These are phyloP conservation scores for Ganoderma sinense DNA, from an alignment of 1,284 basidiomycete species.

Conservation along the genomic window DNA sequence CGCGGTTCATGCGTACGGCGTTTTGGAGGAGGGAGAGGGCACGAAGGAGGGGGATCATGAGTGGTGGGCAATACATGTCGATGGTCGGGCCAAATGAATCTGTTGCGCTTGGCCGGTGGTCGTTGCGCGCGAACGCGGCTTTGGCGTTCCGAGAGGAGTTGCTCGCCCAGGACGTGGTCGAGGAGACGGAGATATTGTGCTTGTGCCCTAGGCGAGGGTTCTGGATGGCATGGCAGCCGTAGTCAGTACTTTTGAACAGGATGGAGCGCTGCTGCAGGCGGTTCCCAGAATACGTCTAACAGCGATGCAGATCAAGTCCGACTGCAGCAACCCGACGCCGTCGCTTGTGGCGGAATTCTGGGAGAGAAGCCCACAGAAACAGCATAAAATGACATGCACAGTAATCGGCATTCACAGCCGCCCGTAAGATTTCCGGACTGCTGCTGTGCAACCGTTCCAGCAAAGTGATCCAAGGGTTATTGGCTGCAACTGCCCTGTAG, in stretches of 20 bases:
- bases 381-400: background rate
- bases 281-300: background rate
- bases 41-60: conserved; percentile 83
- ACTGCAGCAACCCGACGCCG: conserved; percentile 5
- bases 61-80: conserved; percentile 70
- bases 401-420: background rate
- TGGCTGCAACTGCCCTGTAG: background rate
- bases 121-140: conserved; percentile 42
- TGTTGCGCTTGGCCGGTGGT: conserved; percentile 54
- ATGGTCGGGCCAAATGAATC: conserved; percentile 53
- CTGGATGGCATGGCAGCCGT: conserved; percentile 15
- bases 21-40: conserved; percentile 87
- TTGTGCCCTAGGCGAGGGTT: conserved; percentile 44
- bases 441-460: background rate
- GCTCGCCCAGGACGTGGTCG: conserved; percentile 63
- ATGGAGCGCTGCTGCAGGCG: background rate
- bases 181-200: conserved; percentile 57
- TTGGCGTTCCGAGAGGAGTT: conserved; percentile 45
- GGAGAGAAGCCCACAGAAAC: background rate
- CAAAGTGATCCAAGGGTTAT: background rate
- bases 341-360: background rate
- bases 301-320: background rate
- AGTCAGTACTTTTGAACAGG: conserved; percentile 17
- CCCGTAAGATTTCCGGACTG: background rate
- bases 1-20: conserved; percentile 79